These are phyloP conservation scores for Pochonia chlamydosporia DNA, from an alignment of 2,329 filamentous ascomycete genomes.

Conservation along the genomic window DNA sequence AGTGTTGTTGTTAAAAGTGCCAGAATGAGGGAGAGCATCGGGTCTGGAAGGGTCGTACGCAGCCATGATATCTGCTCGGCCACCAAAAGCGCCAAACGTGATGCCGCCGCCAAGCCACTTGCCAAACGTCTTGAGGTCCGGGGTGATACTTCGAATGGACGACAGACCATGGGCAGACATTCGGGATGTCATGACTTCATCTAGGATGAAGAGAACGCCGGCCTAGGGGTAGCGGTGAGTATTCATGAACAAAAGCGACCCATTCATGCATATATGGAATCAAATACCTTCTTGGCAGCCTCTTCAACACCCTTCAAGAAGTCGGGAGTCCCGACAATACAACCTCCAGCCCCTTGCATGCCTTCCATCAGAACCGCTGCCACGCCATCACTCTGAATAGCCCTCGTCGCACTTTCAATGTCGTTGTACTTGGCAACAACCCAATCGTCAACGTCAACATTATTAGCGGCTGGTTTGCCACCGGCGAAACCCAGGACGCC, in stretches of 20 bases:
- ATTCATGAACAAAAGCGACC: too few relatives aligned
- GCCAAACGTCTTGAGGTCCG: conserved; percentile 59
- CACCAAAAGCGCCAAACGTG: conserved; percentile 62
- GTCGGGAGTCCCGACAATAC: conserved; percentile 39
- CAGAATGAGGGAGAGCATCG: conserved; percentile 45
- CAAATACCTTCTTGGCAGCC: conserved; percentile 31
- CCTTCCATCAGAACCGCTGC: conserved; percentile 62
- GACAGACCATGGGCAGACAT: conserved; percentile 45
- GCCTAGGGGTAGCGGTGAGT: conserved; percentile 19
- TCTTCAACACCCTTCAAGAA: conserved; percentile 49
- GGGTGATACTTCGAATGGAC: conserved; percentile 34
- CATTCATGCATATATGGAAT: neutral
- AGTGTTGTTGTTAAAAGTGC: conserved; percentile 64
- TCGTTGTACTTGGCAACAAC: conserved; percentile 60
- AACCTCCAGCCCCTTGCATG: conserved; percentile 60
- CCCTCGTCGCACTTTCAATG: conserved; percentile 33
- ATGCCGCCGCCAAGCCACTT: conserved; percentile 64
- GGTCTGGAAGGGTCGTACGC: conserved; percentile 44
- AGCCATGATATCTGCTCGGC: conserved; percentile 51
- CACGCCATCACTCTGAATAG: conserved; percentile 40
- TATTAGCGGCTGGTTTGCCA: conserved; percentile 32
- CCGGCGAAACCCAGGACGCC: conserved; percentile 29
- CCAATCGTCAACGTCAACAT: conserved; percentile 48
- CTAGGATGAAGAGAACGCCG: conserved; percentile 57
- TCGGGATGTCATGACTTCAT: conserved; percentile 67